Conservation (phyloP, 2,329 filamentous ascomycete species). For the Penicillium sp. region DNA sequence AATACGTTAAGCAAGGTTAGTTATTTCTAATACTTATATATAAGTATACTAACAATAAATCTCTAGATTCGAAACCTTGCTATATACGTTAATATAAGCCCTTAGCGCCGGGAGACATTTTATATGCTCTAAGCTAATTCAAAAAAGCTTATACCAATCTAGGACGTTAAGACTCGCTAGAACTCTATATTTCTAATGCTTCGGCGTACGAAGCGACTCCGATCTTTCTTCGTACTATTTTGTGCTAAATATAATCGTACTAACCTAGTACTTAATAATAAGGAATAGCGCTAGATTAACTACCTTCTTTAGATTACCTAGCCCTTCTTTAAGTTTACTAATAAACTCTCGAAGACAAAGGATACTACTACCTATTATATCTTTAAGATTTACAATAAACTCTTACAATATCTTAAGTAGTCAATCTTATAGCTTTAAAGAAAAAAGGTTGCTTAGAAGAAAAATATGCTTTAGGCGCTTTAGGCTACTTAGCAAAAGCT, state of each 20-base stretch:
- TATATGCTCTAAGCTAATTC: constrained; percentile 1
- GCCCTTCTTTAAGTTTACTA: constrained; percentile 17
- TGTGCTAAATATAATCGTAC: too few relatives aligned
- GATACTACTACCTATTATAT: constrained; percentile 15
- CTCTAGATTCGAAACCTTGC: constrained; percentile 3
- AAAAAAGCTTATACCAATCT: constrained; percentile 8
- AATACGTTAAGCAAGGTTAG: constrained; percentile 7
- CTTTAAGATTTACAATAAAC: constrained; percentile 18
- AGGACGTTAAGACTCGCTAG: constrained; percentile 11
- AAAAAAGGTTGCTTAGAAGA: constrained; percentile 15
- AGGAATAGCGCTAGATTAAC: not conserved
- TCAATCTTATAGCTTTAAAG: constrained; percentile 3
- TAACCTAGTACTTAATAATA: too few relatives aligned
- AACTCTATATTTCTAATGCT: constrained; percentile 16
- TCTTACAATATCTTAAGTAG: constrained; percentile 15
- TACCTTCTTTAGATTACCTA: constrained; percentile 18
- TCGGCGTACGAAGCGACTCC: constrained; percentile 1
- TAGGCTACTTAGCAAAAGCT: constrained; percentile 7
- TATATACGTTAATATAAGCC: constrained; percentile 7
- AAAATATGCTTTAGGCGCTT: constrained; percentile 9
- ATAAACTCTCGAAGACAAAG: constrained; percentile 9
- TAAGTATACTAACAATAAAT: not conserved
- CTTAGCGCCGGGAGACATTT: constrained; percentile 4
- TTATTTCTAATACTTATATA: not conserved
- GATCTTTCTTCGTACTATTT: constrained; percentile 1